Base-by-base conservation (phyloP, 768 basidiomycete species). In the Cystobasidium ongulense region DNA sequence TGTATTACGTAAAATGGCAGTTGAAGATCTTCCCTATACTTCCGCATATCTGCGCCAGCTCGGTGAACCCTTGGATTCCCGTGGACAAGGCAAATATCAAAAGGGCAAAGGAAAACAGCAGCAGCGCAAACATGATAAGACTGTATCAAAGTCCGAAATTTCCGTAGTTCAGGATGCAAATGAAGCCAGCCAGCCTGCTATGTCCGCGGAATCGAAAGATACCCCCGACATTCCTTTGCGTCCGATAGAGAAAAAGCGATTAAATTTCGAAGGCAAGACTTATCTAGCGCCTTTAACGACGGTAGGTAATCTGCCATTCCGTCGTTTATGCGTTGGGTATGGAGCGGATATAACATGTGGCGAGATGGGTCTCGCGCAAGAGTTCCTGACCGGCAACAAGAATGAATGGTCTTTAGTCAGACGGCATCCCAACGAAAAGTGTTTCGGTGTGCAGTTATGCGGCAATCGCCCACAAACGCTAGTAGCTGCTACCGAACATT, bases 291-390 rank as follows among this genome's bases (percentile, higher is more conserved):
- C 95, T 1, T 82, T 98, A 23, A 97, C 95, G 0, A 98, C 95
- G 0, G 92, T 94, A 43, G 95, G 95, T 17, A 98, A 99, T 79
- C 81, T 98, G 89, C 96, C 96, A 1, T 99, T 98, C 84, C 87
- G 96, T 21, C 86, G 94, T 13, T 82, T 98, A 7, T 96, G 92
- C 77, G 88, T 90, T 10, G 83, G 86, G 29, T 87, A 89, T 73
- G 95, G 95, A 17, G 92, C 90, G 1, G 93, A 95, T 76, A 96
- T 98, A 77, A 95, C 93, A 1, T 93, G 91, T 76, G 92, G 92
- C 29, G 95, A 97, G 82, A 97, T 97, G 95, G 93, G 91, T 2
- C 86, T 99, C n/a, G 89, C 92, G 3, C 88, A 86, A 52, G 94
- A 94, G 1, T 91, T 98, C 80, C 85, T 96, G 25, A 82, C 84